A percentile compares a stretch with the other conserved stretches of the same genome.
Conservation (phyloP, 2,329 filamentous ascomycete genomes). For the Hypoxylon sp. region DNA sequence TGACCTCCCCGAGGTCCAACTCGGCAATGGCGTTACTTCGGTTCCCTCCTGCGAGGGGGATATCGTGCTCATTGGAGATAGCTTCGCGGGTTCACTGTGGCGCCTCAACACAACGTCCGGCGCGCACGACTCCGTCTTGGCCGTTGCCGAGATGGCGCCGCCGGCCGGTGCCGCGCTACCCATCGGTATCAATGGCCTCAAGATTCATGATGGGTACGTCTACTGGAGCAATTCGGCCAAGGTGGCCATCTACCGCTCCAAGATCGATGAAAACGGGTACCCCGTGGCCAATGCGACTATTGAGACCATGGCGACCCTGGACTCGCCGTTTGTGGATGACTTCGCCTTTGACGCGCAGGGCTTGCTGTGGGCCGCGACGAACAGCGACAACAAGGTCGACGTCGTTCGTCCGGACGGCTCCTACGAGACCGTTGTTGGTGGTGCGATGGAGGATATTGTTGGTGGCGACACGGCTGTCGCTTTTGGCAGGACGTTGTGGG, state of each 20-base stretch:
- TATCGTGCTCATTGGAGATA: conserved; percentile 48
- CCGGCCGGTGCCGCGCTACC: conserved; percentile 17
- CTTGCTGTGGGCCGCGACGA: conserved; percentile 41
- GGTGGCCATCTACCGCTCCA: conserved; percentile 39
- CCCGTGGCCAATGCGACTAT: conserved; percentile 27
- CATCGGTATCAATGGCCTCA: conserved; percentile 49
- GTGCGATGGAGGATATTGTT: conserved; percentile 30
- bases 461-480: conserved; percentile 42
- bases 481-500: conserved; percentile 40
- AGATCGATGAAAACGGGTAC: conserved; percentile 34
- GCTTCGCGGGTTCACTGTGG: conserved; percentile 45
- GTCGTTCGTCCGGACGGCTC: conserved; percentile 27
- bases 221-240: conserved; percentile 49
- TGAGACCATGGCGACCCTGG: conserved; percentile 37
- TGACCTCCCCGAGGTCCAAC: conserved; percentile 37
- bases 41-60: conserved; percentile 34
- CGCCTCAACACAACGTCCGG: conserved; percentile 46
- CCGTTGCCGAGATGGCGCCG: conserved; percentile 44
- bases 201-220: conserved; percentile 43
- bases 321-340: conserved; percentile 45
- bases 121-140: conserved; percentile 36
- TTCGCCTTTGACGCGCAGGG: conserved; percentile 42
- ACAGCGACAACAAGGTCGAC: conserved; percentile 40
- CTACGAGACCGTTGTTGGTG: conserved; percentile 38
- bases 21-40: conserved; percentile 45